These are phyloP conservation scores for Mentha longifolia DNA, from an alignment of 257 asterid species.

Conservation along the genomic window DNA sequence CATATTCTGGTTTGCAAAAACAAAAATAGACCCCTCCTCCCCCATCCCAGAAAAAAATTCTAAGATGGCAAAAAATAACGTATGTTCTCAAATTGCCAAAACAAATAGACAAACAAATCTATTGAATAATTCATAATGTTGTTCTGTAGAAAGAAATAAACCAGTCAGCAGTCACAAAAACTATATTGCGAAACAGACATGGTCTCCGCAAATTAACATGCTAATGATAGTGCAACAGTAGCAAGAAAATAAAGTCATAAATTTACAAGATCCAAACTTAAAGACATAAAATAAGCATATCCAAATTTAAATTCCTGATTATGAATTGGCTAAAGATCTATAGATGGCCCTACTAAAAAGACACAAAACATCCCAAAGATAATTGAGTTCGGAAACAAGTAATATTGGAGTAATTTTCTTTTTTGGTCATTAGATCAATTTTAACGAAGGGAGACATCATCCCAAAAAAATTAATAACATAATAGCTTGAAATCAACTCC, in stretches of 20 bases:
- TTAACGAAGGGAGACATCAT: background rate
- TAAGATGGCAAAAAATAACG: conserved; percentile 1
- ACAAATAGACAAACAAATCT: conserved; percentile 14
- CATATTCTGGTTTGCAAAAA: conserved; percentile 5
- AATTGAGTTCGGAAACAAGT: background rate
- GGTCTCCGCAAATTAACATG: conserved; percentile 11
- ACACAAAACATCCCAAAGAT: background rate
- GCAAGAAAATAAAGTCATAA: conserved; percentile 20
- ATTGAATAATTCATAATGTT: conserved; percentile 12
- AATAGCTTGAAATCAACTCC: too few species aligned
- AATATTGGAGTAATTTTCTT: background rate
- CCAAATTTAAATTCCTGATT: background rate
- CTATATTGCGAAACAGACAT: background rate
- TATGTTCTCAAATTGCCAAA: conserved; percentile 21
- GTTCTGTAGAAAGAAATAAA: conserved; percentile 13
- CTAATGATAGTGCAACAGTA: conserved; percentile 11
- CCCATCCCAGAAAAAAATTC: conserved; percentile 3
- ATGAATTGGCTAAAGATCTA: background rate
- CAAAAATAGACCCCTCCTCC: background rate
- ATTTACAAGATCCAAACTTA: conserved; percentile 7
- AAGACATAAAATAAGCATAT: background rate
- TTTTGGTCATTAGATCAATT: background rate
- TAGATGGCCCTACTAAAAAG: background rate
- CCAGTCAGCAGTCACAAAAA: conserved; percentile 15
- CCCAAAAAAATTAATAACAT: background rate